Evolutionary conservation across 805 yeast species (phyloP).

Genomic region (Limtongia smithiae): DNA sequence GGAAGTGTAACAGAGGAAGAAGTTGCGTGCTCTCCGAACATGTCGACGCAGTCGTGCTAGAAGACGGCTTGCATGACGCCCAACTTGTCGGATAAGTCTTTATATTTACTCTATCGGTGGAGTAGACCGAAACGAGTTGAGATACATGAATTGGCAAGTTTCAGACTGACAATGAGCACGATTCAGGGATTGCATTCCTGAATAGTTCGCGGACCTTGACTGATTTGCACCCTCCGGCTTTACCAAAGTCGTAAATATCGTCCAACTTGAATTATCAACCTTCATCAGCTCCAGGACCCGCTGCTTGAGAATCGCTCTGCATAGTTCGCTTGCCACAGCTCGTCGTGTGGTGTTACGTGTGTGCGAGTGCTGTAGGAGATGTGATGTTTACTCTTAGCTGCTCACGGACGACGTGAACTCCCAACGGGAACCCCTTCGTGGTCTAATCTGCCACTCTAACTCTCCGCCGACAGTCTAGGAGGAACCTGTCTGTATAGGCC

Average conservation of each 20-base stretch:
- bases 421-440: no score
- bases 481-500: no score
- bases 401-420: no score
- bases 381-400: no score
- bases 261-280: background rate
- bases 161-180: no score
- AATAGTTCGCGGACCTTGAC: slow-evolving; percentile 9
- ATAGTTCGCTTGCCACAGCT: slow-evolving; percentile 17
- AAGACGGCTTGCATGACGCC: slow-evolving; percentile 6
- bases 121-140: slow-evolving; percentile 1
- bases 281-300: slow-evolving; percentile 1
- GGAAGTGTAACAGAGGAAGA: background rate
- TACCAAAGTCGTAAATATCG: slow-evolving; percentile 1
- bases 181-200: background rate
- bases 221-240: slow-evolving; percentile 1
- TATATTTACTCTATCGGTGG: slow-evolving; percentile 7
- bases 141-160: background rate
- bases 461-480: no score
- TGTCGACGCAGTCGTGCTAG: slow-evolving; percentile 4
- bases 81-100: slow-evolving; percentile 10
- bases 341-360: no score
- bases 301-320: slow-evolving; percentile 12
- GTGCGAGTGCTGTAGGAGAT: no score
- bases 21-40: background rate
- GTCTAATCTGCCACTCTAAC: no score